A percentile compares a stretch with the other conserved stretches of the same genome.
Conservation (phyloP, 345 rosid species). For the Moricandia moricandioides region DNA sequence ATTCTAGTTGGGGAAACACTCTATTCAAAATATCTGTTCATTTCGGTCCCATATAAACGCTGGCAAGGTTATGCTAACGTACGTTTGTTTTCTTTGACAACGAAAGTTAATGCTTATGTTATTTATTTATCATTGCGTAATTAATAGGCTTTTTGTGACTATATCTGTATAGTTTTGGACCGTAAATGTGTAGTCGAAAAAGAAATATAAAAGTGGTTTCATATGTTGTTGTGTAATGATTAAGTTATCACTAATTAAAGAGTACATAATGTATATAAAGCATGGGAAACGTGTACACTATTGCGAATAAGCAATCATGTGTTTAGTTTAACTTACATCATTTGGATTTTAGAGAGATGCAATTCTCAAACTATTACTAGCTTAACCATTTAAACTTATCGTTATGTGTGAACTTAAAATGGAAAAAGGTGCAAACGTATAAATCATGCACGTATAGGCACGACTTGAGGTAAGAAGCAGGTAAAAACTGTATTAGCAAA, state of each 20-base stretch:
- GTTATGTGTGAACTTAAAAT: neutral
- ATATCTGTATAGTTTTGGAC: neutral
- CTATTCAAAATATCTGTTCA: neutral
- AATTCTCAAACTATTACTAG: too few species aligned
- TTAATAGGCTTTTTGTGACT: constrained; percentile 8
- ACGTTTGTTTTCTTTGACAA: neutral
- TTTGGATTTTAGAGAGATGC: too few species aligned
- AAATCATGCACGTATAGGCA: constrained; percentile 1
- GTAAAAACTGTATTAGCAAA: neutral
- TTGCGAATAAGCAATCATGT: too few species aligned
- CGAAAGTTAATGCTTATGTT: neutral
- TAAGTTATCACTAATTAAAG: neutral
- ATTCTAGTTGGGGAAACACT: neutral
- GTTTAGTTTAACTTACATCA: too few species aligned
- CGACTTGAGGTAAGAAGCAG: constrained; percentile 7
- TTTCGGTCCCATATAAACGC: constrained; percentile 5
- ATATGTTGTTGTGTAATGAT: neutral
- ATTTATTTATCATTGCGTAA: neutral
- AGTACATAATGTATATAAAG: neutral
- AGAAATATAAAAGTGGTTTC: neutral
- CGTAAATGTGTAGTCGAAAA: neutral
- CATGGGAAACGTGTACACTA: neutral
- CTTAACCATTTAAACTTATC: neutral
- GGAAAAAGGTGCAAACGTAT: neutral
- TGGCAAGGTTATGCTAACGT: neutral